Conservation (phyloP, 1,284 basidiomycete species). For the Tilletia setariae region DNA sequence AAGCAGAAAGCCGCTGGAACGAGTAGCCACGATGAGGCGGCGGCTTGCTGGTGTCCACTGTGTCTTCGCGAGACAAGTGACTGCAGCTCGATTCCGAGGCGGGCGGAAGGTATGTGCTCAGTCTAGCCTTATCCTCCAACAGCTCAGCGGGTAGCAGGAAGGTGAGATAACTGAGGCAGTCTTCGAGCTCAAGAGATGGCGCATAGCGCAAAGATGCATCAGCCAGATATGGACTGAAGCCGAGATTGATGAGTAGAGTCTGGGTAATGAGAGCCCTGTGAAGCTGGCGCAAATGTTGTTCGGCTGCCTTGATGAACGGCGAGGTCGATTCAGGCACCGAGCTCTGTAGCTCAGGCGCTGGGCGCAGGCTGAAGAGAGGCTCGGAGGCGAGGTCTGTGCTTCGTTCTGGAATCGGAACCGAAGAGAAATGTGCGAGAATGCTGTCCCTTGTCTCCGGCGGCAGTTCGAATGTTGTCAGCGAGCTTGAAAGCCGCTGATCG, state of each 20-base stretch:
- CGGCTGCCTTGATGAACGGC: neutral
- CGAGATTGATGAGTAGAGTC: slow-evolving; percentile 77
- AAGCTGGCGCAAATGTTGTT: slow-evolving; percentile 58
- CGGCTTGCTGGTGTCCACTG: slow-evolving; percentile 41
- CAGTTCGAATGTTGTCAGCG: slow-evolving; percentile 67
- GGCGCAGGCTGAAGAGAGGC: neutral
- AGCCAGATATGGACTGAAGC: slow-evolving; percentile 70
- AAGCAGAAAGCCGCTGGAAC: slow-evolving; percentile 24
- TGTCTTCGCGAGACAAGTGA: slow-evolving; percentile 26
- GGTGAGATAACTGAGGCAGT: slow-evolving; percentile 65
- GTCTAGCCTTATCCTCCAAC: slow-evolving; percentile 59
- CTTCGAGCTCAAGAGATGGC: slow-evolving; percentile 72
- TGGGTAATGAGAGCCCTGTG: slow-evolving; percentile 73
- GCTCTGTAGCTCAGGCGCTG: neutral
- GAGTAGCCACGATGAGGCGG: slow-evolving; percentile 36
- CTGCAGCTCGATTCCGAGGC: slow-evolving; percentile 18
- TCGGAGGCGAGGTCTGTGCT: neutral
- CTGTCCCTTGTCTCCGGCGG: slow-evolving; percentile 55
- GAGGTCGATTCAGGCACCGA: neutral
- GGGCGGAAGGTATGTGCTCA: slow-evolving; percentile 20
- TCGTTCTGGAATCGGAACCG: neutral
- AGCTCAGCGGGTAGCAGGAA: slow-evolving; percentile 60
- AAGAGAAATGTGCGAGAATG: slow-evolving; percentile 21
- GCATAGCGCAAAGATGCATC: slow-evolving; percentile 67
- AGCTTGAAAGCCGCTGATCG: slow-evolving; percentile 72